A percentile compares a stretch with the other conserved stretches of the same genome.
These are phyloP conservation scores for Galerina sulciceps DNA, from an alignment of 768 basidiomycete genomes.

Conservation along the genomic window DNA sequence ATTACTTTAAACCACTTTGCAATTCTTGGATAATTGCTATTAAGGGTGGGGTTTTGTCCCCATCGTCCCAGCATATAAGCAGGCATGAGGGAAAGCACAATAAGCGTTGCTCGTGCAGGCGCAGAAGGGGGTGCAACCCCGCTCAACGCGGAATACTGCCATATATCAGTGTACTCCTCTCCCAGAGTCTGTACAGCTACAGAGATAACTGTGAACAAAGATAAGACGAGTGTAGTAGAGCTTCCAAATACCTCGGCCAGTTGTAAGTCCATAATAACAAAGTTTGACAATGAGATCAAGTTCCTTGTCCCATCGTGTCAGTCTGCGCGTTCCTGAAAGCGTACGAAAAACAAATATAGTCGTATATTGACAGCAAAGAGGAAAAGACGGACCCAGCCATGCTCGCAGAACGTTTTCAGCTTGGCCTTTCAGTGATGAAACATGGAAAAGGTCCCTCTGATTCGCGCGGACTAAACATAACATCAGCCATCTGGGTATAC, in stretches of 20 bases:
- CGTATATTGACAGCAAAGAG: slow-evolving; percentile 2
- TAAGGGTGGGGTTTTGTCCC: slow-evolving; percentile 39
- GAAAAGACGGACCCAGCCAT: slow-evolving; percentile 65
- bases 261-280: slow-evolving; percentile 74
- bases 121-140: slow-evolving; percentile 46
- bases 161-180: slow-evolving; percentile 90
- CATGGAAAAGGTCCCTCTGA: slow-evolving; percentile 81
- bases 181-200: slow-evolving; percentile 82
- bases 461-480: slow-evolving; percentile 72
- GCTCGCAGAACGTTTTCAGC: slow-evolving; percentile 73
- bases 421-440: slow-evolving; percentile 76
- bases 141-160: slow-evolving; percentile 62
- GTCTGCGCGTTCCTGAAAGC: slow-evolving; percentile 72
- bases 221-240: background rate
- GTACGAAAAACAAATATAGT: background rate
- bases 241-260: slow-evolving; percentile 61
- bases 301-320: slow-evolving; percentile 82
- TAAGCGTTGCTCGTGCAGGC: slow-evolving; percentile 51
- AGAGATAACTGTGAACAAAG: slow-evolving; percentile 3
- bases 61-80: slow-evolving; percentile 62
- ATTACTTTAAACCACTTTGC: slow-evolving; percentile 40
- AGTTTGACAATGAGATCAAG: slow-evolving; percentile 71
- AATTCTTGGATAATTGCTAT: slow-evolving; percentile 38
- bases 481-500: slow-evolving; percentile 3
- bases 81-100: slow-evolving; percentile 71